Evolutionary conservation across 331 rosid genomes (phyloP).

Genomic region (Rhamnella rubrinervis): DNA sequence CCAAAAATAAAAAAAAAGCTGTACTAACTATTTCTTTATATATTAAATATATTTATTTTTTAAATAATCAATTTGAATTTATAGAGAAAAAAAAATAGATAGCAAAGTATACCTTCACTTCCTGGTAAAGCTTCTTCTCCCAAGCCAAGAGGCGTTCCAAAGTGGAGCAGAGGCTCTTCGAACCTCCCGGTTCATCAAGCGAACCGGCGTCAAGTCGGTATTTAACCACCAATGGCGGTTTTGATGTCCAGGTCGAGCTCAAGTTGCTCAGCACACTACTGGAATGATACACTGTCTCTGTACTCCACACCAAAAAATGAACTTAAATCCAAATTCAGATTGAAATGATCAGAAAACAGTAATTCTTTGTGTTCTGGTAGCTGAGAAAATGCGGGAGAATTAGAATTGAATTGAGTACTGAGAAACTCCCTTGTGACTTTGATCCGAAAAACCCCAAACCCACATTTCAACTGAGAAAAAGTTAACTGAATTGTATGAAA

Average conservation of each 20-base stretch:
- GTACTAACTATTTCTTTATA: background rate
- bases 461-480: background rate
- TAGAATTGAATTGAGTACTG: background rate
- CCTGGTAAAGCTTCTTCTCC: conserved; percentile 96
- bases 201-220: conserved; percentile 69
- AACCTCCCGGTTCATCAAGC: conserved; percentile 59
- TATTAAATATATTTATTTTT: background rate
- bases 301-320: background rate
- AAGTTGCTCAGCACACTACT: conserved; percentile 76
- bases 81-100: background rate
- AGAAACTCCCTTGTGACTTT: too few relatives aligned
- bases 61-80: background rate
- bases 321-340: conserved; percentile 15
- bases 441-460: background rate
- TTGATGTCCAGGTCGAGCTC: conserved; percentile 95
- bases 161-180: conserved; percentile 81
- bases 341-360: background rate
- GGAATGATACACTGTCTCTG: conserved; percentile 98
- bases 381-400: background rate
- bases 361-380: background rate
- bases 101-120: conserved; percentile 64
- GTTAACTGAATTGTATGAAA: background rate
- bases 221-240: conserved; percentile 90
- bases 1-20: too few relatives aligned
- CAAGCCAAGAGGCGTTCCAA: conserved; percentile 91